Evolutionary conservation across 2,329 filamentous ascomycete genomes (phyloP).

Genomic region (Cordyceps fumosorosea): DNA sequence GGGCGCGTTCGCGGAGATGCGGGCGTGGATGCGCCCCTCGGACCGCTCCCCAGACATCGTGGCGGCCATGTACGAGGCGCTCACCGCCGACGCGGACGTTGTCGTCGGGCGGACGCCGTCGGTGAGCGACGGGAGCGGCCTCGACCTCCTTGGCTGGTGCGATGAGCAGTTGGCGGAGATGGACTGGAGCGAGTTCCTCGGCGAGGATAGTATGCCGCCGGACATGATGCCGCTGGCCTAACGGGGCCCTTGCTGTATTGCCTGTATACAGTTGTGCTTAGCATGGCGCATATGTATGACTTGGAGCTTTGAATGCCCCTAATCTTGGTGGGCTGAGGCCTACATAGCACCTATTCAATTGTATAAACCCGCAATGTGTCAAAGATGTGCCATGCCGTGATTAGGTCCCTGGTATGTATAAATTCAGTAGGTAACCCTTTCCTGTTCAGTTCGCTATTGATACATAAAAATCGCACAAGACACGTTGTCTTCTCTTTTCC

Average conservation of each 20-base stretch:
- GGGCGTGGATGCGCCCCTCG: conserved; percentile 23
- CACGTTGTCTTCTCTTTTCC: not conserved
- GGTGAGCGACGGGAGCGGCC: conserved; percentile 19
- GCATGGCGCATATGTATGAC: no score
- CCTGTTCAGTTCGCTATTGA: conserved; percentile 6
- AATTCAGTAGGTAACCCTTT: not conserved
- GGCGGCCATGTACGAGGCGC: conserved; percentile 22
- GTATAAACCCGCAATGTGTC: not conserved
- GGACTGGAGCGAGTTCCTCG: conserved; percentile 22
- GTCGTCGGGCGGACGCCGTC: conserved; percentile 20
- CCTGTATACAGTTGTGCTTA: no score
- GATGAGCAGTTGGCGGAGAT: conserved; percentile 23
- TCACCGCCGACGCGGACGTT: conserved; percentile 18
- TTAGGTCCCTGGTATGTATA: not conserved
- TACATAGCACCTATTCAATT: not conserved
- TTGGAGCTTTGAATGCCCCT: no score
- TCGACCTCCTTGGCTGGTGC: conserved; percentile 23
- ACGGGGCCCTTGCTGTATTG: not conserved
- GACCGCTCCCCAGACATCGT: conserved; percentile 23
- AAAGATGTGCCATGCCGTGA: not conserved
- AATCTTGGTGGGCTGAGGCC: not conserved
- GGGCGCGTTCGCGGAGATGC: conserved; percentile 22
- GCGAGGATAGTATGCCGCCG: conserved; percentile 15
- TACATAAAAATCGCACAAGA: not conserved
- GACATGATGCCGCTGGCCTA: conserved; percentile 9